phyloP scores from a whole-genome alignment of 73 alveolate species.

The Paramecium primaurelia region DNA sequence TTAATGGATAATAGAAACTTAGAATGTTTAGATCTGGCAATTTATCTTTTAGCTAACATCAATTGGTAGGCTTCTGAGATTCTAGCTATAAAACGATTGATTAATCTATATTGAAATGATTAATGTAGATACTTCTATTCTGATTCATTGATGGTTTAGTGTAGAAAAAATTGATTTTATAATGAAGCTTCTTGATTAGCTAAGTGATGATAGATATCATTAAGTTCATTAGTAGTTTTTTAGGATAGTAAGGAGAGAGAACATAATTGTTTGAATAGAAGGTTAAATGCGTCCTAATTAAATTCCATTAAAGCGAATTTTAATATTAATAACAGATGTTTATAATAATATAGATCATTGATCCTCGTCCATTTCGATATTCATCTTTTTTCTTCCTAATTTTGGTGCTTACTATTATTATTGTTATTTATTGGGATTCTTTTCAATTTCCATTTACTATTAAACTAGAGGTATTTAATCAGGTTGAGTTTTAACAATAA shows the following conservation, averaged over 20 bases:
- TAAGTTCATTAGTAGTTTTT: not conserved
- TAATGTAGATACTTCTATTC: not conserved
- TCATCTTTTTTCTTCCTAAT: slow-evolving; percentile 16
- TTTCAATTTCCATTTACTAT: not conserved
- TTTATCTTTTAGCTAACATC: not conserved
- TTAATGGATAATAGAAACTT: not conserved
- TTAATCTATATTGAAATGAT: not conserved
- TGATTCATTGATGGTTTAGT: not conserved
- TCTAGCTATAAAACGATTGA: not conserved
- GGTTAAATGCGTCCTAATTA: not conserved
- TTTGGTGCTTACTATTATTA: not conserved
- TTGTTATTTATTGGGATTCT: not conserved
- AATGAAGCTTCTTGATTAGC: not conserved
- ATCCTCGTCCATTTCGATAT: slow-evolving; percentile 22
- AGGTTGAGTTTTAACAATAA: not conserved
- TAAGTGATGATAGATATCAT: not conserved
- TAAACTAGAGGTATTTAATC: not conserved
- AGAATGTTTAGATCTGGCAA: not conserved
- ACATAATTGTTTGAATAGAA: not conserved
- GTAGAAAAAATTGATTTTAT: not conserved
- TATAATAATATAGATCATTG: not conserved
- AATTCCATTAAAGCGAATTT: not conserved
- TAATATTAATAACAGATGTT: not conserved
- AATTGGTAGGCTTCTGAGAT: not conserved
- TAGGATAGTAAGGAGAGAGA: not conserved